These are phyloP conservation scores for Diversispora eburnea DNA, from an alignment of 192 early-diverging fungal genomes.

Conservation along the genomic window DNA sequence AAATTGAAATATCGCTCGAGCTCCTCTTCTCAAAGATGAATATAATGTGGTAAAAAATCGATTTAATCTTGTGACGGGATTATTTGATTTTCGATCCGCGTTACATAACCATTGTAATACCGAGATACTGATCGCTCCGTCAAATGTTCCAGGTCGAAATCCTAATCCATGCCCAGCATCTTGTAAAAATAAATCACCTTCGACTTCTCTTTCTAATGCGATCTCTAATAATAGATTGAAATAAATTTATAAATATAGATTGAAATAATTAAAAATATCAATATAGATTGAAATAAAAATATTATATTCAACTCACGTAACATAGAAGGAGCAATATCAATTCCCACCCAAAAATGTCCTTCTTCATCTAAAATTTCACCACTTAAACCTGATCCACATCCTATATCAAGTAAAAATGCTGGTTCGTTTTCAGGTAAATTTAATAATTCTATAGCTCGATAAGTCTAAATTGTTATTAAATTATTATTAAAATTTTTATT, in stretches of 20 bases:
- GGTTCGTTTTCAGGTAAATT: constrained; percentile 71
- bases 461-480: constrained; percentile 34
- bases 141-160: constrained; percentile 94
- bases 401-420: constrained; percentile 88
- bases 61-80: constrained; percentile 74
- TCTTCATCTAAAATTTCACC: constrained; percentile 93
- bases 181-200: constrained; percentile 93
- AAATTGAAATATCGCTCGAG: constrained; percentile 96
- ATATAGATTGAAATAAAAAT: constrained; percentile 1
- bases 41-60: constrained; percentile 94
- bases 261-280: not conserved
- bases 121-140: constrained; percentile 92
- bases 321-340: constrained; percentile 95
- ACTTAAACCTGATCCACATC: constrained; percentile 94
- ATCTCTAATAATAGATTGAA: constrained; percentile 55
- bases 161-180: constrained; percentile 94
- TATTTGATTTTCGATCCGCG: constrained; percentile 87
- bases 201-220: constrained; percentile 84
- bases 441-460: constrained; percentile 87
- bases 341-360: constrained; percentile 95
- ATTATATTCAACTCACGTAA: constrained; percentile 45
- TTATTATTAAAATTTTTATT: not conserved
- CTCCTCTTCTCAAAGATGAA: constrained; percentile 80
- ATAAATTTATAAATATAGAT: not conserved
- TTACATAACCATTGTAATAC: constrained; percentile 99